Evolutionary conservation across 2,329 filamentous ascomycete species (phyloP).

Genomic region (Rhynchosporium agropyri): DNA sequence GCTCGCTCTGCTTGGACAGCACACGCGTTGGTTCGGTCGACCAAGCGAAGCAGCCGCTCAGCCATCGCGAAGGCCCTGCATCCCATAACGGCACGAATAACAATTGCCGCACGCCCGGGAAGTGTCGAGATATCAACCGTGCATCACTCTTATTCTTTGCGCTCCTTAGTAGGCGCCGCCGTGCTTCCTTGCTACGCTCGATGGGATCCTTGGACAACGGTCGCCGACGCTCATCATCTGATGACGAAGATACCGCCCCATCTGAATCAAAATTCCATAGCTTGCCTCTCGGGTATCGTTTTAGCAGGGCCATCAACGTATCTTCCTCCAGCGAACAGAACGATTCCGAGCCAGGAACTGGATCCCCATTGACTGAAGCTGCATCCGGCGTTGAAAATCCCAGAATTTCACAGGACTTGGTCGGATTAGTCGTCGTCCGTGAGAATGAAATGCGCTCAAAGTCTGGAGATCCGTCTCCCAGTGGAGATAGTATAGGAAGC

Average conservation of each 20-base stretch:
- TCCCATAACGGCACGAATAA: conserved; percentile 55
- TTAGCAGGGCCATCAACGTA: conserved; percentile 42
- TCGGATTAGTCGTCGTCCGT: conserved; percentile 25
- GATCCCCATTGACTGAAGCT: conserved; percentile 40
- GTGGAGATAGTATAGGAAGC: background rate
- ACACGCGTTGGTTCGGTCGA: conserved; percentile 42
- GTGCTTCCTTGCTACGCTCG: conserved; percentile 22
- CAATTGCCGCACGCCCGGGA: conserved; percentile 51
- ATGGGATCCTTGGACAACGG: conserved; percentile 7
- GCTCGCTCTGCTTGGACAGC: conserved; percentile 44
- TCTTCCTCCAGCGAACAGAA: conserved; percentile 40
- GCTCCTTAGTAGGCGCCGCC: conserved; percentile 24
- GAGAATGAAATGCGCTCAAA: conserved; percentile 26
- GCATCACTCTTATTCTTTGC: conserved; percentile 37
- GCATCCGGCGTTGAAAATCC: conserved; percentile 40
- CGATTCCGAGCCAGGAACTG: conserved; percentile 32
- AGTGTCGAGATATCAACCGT: conserved; percentile 43
- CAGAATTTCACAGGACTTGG: conserved; percentile 37
- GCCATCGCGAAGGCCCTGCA: conserved; percentile 50
- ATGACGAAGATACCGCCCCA: conserved; percentile 47
- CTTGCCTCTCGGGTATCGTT: conserved; percentile 51
- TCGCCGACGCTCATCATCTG: conserved; percentile 45
- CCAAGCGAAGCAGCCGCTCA: conserved; percentile 53
- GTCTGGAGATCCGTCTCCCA: background rate
- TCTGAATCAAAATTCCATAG: conserved; percentile 52